These are phyloP conservation scores for Torulaspora indica DNA, from an alignment of 805 yeast species.

Conservation along the genomic window DNA sequence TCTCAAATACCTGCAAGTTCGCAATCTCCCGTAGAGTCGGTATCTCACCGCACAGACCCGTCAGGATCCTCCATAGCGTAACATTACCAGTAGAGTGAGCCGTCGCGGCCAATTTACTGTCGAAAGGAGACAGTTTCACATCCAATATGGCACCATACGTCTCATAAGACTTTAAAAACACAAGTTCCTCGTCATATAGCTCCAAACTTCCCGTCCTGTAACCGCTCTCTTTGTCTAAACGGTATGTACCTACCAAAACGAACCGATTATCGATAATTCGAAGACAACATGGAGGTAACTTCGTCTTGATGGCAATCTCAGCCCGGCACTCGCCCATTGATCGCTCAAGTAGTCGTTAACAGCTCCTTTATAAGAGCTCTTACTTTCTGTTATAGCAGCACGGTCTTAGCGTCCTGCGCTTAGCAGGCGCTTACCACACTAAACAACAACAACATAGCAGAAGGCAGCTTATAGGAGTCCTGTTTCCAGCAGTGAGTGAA, in stretches of 20 bases:
- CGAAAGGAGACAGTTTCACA: conserved; percentile 59
- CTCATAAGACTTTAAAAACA: conserved; percentile 25
- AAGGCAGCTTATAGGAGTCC: not conserved
- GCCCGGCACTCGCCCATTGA: conserved; percentile 22
- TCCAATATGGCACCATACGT: conserved; percentile 71
- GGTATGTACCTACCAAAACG: conserved; percentile 74
- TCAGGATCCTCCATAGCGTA: conserved; percentile 51
- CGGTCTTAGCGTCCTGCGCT: not conserved
- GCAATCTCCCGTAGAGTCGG: conserved; percentile 23
- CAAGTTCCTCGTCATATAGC: conserved; percentile 32
- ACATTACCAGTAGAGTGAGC: conserved; percentile 82
- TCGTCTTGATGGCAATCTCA: conserved; percentile 37
- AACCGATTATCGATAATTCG: conserved; percentile 47
- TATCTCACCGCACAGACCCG: not conserved
- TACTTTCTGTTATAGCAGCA: not conserved
- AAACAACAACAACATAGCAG: not conserved
- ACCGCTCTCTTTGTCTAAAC: conserved; percentile 56
- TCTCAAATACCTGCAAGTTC: conserved; percentile 46
- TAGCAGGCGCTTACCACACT: not conserved
- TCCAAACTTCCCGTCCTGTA: conserved; percentile 61
- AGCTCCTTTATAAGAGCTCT: not conserved
- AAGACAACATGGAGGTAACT: conserved; percentile 80
- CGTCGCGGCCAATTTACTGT: conserved; percentile 45
- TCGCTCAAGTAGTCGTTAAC: not conserved
- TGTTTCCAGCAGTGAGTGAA: not conserved